Base-by-base conservation (phyloP, 331 rosid species). In the Spiraea crenata region DNA sequence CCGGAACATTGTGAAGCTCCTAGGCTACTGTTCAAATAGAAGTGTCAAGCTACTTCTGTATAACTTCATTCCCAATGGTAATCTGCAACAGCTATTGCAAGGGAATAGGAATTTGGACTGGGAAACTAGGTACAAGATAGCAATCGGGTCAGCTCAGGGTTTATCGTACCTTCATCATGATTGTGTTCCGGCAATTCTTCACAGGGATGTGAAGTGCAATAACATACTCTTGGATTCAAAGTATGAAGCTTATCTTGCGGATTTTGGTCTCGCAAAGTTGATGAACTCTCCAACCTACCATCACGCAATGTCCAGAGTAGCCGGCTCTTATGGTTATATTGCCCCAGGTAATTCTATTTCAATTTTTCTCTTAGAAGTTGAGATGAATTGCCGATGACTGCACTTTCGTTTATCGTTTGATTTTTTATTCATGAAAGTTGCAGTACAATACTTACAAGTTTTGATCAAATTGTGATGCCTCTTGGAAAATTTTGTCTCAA, bases 191-290 rank as follows among this genome's bases (percentile, higher is more conserved):
- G 42, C 96, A 56, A 92, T 92, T 71, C 89, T 92, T 74, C 98
- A 92, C 70, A 86, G 98, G 71, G 98, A 92, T 82, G 96, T 92
- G 37, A 92, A 92, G 74, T 86, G 98, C 91, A 92, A 90, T 69
- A 92, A 92, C 85, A 90, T 92, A 63, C 95, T 90, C 42, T 69
- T 92, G 9, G 98, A 88, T 77, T 88, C 95, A 69, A 92, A 85
- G 80, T 90, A 67, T 41, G 93, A 92, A 68, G 96, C 91, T 31
- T 90, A 86, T 81, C 78, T 92, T 0, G 98, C 98, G 57, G 96
- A 92, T 85, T 92, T 92, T 45, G 98, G 98, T 35, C 91, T 92
- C 0, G 98, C 96, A 7, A 92, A 92, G 80, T 79, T 86, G 75
- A 90, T 88, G 98, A 86, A 66, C 74, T 80, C 96, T 11, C 91